Evolutionary conservation across 345 rosid species (phyloP).

Genomic region (Triadica sebifera): DNA sequence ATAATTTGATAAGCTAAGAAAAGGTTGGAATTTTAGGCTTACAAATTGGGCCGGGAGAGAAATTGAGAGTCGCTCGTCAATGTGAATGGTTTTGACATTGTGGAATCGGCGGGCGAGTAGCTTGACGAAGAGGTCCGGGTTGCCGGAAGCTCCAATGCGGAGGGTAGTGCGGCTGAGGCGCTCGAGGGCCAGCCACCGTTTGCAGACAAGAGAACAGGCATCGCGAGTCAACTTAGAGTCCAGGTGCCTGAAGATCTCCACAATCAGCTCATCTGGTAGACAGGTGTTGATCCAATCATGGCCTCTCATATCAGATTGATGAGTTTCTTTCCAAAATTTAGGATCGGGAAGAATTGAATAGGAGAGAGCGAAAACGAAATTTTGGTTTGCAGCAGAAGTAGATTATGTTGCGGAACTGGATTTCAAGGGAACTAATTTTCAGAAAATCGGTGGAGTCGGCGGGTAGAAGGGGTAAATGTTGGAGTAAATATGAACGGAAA

Average conservation of each 20-base stretch:
- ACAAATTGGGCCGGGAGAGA: slow-evolving; percentile 44
- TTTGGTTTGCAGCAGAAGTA: background rate
- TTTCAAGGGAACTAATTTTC: background rate
- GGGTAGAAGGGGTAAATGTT: background rate
- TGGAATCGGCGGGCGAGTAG: slow-evolving; percentile 73
- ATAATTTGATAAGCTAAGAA: background rate
- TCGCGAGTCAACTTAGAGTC: slow-evolving; percentile 65
- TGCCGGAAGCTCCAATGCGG: slow-evolving; percentile 76
- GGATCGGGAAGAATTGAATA: background rate
- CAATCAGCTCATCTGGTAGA: slow-evolving; percentile 77
- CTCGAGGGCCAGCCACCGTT: slow-evolving; percentile 77
- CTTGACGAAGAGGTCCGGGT: slow-evolving; percentile 56
- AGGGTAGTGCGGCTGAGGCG: slow-evolving; percentile 79
- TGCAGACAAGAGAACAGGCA: slow-evolving; percentile 88
- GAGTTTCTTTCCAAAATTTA: background rate
- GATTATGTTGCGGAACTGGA: background rate
- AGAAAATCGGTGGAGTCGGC: slow-evolving; percentile 23
- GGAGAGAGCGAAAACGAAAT: background rate
- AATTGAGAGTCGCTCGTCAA: slow-evolving; percentile 74
- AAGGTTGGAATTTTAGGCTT: background rate
- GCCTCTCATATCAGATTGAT: slow-evolving; percentile 49
- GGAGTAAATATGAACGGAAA: background rate
- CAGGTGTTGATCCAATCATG: slow-evolving; percentile 65
- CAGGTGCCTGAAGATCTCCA: slow-evolving; percentile 69
- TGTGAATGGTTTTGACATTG: slow-evolving; percentile 50